Evolutionary conservation across 495 filamentous ascomycete species (phyloP), one percentile per base, ranked within the genome.

Genomic region (Lepraria neglecta): DNA sequence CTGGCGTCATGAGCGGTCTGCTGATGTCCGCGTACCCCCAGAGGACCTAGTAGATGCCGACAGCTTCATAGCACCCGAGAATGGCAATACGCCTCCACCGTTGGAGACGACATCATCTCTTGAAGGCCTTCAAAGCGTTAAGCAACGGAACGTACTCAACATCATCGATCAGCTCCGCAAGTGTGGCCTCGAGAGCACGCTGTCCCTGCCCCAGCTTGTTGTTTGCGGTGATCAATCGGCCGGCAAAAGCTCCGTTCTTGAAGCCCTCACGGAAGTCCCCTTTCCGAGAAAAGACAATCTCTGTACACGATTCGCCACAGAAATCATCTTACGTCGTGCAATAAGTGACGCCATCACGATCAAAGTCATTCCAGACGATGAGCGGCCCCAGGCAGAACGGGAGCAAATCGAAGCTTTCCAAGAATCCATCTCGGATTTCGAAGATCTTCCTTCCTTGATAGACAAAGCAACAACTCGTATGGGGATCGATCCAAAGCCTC

Each of bases 231-330:
- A n/a, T n/a, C n/a, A n/a, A n/a, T n/a, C n/a, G n/a, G n/a, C n/a
- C n/a, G n/a, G n/a, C n/a, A n/a, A n/a, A n/a, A n/a, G n/a, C n/a
- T n/a, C n/a, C n/a, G n/a, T n/a, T n/a, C n/a, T 90, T 0, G 86
- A 90, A 70, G 87, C 84, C 0, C 82, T 92, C 56, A 84, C 85
- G 0, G 79, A 82, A 42, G 80, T 89, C 24, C 80, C 81, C 0
- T 90, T 91, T 62, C 84, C 87, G 0, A 67, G 77, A 24, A 80
- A 85, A 50, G 80, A 81, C 57, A 82, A 78, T 55, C 67, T 84
- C 0, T 89, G 87, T 69, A 89, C 87, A 0, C 75, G 83, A 1
- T 88, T 89, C 60, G 82, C 86, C 4, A 89, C 83, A 0, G 84
- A 90, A 65, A 73, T 88, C 5, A 75, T 82, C 35, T 64, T 81